A percentile compares a stretch with the other conserved stretches of the same genome.
Evolutionary conservation across 345 rosid genomes (phyloP).

Genomic region (Salix suchowensis): DNA sequence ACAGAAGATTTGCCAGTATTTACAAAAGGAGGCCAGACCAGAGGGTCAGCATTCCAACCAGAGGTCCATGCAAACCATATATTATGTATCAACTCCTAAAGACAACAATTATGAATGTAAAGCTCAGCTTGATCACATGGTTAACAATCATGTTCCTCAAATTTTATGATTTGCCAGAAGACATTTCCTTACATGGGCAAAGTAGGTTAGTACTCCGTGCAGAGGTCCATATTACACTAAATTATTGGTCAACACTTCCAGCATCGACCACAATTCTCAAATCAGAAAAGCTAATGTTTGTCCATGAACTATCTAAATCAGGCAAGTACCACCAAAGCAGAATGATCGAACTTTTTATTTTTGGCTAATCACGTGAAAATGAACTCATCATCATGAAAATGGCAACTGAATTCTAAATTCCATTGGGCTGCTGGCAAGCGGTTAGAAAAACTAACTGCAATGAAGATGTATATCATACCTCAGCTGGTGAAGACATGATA

Average conservation of each 20-base stretch:
- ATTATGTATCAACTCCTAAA: neutral
- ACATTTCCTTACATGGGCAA: too few relatives aligned
- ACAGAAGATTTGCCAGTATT: neutral
- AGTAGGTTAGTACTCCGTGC: too few relatives aligned
- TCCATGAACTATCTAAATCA: too few relatives aligned
- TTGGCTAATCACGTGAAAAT: neutral
- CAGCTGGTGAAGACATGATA: constrained; percentile 42
- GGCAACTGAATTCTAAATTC: neutral
- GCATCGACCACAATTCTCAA: too few relatives aligned
- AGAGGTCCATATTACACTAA: too few relatives aligned
- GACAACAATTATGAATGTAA: neutral
- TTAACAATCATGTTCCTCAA: neutral
- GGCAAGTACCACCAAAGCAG: too few relatives aligned
- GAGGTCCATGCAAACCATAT: neutral
- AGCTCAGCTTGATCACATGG: neutral
- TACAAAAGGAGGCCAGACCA: neutral
- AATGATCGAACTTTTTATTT: too few relatives aligned
- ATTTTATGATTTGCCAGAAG: neutral
- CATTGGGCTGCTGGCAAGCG: neutral
- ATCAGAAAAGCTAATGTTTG: too few relatives aligned
- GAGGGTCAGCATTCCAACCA: neutral
- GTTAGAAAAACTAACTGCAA: neutral
- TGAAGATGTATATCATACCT: constrained; percentile 34
- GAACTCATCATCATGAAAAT: neutral
- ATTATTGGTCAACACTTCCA: too few relatives aligned